Percentiles rank a stretch among this genome's conserved stretches.
Conservation (phyloP, 2,329 filamentous ascomycete genomes). For the Microdochium trichocladiopsis region DNA sequence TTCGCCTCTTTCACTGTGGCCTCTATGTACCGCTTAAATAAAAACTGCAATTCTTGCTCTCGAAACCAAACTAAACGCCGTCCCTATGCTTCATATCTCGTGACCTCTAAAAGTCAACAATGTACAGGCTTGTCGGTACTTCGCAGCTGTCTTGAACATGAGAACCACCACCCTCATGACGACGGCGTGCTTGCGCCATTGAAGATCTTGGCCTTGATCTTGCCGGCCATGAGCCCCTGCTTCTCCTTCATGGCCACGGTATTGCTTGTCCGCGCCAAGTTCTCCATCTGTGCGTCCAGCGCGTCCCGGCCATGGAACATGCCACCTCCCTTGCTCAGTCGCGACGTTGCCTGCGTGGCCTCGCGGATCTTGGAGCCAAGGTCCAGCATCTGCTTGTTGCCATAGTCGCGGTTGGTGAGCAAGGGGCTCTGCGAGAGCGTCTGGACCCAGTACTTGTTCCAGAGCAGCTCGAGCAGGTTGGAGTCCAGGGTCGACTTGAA, state of each 20-base stretch:
- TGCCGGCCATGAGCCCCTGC: conserved; percentile 21
- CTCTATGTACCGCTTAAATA: background rate
- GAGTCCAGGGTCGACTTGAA: conserved; percentile 91
- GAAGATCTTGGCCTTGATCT: conserved; percentile 22
- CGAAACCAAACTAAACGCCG: conserved; percentile 16
- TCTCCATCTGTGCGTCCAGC: conserved; percentile 18
- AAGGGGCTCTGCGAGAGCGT: conserved; percentile 88
- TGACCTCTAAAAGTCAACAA: conserved; percentile 3
- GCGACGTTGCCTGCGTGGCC: conserved; percentile 35
- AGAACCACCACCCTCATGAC: too few species aligned
- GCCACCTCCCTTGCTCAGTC: conserved; percentile 20
- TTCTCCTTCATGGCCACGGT: conserved; percentile 23
- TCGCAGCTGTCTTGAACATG: too few species aligned
- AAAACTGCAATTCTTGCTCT: conserved; percentile 1
- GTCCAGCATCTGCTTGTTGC: conserved; percentile 86
- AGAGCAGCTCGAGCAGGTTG: conserved; percentile 78
- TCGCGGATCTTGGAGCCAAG: conserved; percentile 75
- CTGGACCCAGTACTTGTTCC: conserved; percentile 99
- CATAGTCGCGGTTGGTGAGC: conserved; percentile 87
- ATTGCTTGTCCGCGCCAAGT: conserved; percentile 18
- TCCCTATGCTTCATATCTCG: conserved; percentile 21
- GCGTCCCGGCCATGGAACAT: conserved; percentile 6
- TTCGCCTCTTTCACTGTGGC: background rate
- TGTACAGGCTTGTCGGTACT: too few species aligned
- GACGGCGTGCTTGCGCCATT: background rate